These are phyloP conservation scores for Cyclotella baltica DNA, from an alignment of 108 stramenopile genomes.

Conservation along the genomic window DNA sequence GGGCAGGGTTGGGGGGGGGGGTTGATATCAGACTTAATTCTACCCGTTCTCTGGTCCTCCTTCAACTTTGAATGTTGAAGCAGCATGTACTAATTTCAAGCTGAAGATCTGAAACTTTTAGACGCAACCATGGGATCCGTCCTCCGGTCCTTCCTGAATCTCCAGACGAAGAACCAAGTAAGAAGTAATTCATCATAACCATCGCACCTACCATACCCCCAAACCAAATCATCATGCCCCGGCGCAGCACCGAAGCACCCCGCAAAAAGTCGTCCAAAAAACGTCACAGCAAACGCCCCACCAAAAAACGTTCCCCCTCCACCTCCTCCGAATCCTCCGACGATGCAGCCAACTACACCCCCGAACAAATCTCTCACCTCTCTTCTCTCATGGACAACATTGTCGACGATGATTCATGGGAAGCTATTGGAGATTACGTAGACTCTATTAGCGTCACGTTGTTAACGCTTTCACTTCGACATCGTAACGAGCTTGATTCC, in stretches of 20 bases:
- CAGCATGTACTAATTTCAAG: no score
- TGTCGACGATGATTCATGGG: conserved; percentile 49
- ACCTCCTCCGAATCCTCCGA: neutral
- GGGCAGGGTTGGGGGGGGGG: no score
- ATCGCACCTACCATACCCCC: no score
- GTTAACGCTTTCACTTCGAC: conserved; percentile 54
- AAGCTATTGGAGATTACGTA: conserved; percentile 69
- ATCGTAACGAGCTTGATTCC: conserved; percentile 64
- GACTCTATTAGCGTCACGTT: conserved; percentile 54
- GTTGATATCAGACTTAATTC: no score
- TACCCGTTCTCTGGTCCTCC: no score
- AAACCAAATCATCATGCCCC: neutral
- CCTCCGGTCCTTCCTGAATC: no score
- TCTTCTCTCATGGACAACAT: conserved; percentile 2
- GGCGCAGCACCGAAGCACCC: neutral
- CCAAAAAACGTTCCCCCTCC: conserved; percentile 2
- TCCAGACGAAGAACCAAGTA: neutral
- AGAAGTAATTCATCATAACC: neutral
- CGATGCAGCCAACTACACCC: neutral
- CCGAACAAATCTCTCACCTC: neutral
- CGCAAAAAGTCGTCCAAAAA: neutral
- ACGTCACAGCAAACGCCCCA: neutral
- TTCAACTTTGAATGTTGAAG: no score
- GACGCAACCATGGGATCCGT: no score
- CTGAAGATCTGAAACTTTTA: no score